Evolutionary conservation across 106 monocot species (phyloP), one percentile per base, ranked within the genome.

Genomic region (Platanthera guangdongensis): DNA sequence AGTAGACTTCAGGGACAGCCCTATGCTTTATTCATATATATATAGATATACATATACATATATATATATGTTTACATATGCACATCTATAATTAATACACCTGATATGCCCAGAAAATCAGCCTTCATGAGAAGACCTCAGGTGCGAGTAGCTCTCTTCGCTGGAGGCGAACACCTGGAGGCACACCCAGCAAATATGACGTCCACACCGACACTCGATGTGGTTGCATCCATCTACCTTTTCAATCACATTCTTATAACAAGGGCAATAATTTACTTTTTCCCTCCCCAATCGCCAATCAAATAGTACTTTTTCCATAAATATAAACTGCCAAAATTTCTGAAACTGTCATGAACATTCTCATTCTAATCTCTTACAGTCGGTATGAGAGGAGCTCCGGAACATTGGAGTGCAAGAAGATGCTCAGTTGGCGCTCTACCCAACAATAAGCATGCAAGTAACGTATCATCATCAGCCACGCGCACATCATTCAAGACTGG

Each of bases 151-250:
- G 64, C 99, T 94, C 0, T 77, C 88, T 19, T 88, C 85, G 21
- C 88, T 82, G 75, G 14, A 81, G 0, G 8, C 46, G 52, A 91
- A 97, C 11, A 18, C 53, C 39, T 85, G 71, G 72, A 91, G 72
- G 81, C 94, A 94, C 0, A 81, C 83, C 94, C 94, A 99, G 55
- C 99, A 99, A 9, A 99, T 84, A 76, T 99, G 97, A 14, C 78
- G 86, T 48, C 86, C 89, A 52, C 94, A 94, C 53, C 74, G 47
- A 80, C 99, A 99, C 47, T 73, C 81, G 5, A 99, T 68, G 78
- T 99, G 99, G 79, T 94, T 85, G 86, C 99, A 99, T 0, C 99
- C 99, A 6, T 99, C 99, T 6, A 78, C 12, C 83, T 94, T 94
- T 81, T 99, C 99, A 16, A 99, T 92, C 0, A 88, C 85, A 46